Evolutionary conservation across 2,329 filamentous ascomycete genomes (phyloP), one percentile per base, ranked within the genome.

Genomic region (Fusarium transvaalense): DNA sequence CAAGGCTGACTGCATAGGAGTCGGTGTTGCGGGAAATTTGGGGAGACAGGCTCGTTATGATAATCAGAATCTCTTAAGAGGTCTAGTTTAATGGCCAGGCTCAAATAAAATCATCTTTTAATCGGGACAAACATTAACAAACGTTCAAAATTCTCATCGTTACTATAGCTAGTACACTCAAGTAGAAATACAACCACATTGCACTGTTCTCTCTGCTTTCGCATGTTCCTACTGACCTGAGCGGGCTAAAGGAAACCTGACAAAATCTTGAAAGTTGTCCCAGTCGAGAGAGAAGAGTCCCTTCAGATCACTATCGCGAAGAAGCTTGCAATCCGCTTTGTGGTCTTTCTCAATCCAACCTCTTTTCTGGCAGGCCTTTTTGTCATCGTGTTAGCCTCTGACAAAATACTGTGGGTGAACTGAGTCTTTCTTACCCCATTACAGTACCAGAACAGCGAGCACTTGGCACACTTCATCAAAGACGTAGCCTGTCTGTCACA

Each of bases 371-470:
- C 47, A 51, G 1, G 17, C n/a, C 47, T 51, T 12, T 3, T 39
- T 12, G 4, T 6, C 15, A 19, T 8, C 8, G 12, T 9, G 6
- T 39, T 17, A 51, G 47, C 13, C 23, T 17, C 0, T 17, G 5
- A 13, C 2, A 21, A 8, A 31, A 37, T 3, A 19, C 1, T 17
- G 5, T 3, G 12, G 9, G 9, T 17, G 0, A 14, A 12, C 31
- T 12, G 4, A 2, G 9, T 4, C 3, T 29, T 25, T 17, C 47
- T 39, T 51, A 51, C 47, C n/a, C 17, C 47, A 12, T 31, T 31
- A 21, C 47, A 51, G 13, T 51, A 51, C 35, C 47, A 51, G n/a
- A 51, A 51, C 12, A 51, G 5, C 4, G 25, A 39, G n/a, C 47
- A 51, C n/a, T 39, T 51, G 10, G 25, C 47, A 17, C 47, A 51